Conservation (phyloP, 1,284 basidiomycete genomes). For the Cerioporus squamosus region DNA sequence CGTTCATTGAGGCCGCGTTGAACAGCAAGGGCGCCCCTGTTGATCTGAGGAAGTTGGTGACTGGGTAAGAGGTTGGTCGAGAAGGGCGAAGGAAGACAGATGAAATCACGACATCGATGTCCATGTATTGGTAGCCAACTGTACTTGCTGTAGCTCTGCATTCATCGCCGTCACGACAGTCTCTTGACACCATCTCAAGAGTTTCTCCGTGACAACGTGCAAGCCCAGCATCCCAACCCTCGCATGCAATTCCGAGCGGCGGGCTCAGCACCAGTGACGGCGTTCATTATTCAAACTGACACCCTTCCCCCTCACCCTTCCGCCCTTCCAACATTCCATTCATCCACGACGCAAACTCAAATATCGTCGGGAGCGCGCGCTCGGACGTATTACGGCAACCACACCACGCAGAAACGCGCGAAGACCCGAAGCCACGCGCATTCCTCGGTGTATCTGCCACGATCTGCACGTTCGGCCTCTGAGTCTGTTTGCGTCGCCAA, state of each 20-base stretch:
- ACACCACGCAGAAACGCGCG: background rate
- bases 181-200: no score
- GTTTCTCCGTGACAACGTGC: no score
- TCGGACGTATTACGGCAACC: conserved; percentile 25
- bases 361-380: conserved; percentile 17
- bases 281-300: background rate
- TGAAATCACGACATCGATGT: background rate
- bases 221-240: no score
- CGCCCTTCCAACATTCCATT: no score
- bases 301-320: background rate
- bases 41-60: conserved; percentile 52
- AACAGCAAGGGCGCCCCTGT: conserved; percentile 67
- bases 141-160: no score
- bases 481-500: background rate
- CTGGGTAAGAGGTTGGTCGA: conserved; percentile 7
- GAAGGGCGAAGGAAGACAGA: background rate
- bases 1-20: conserved; percentile 78
- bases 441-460: conserved; percentile 21
- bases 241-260: no score
- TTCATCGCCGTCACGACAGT: no score
- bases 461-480: conserved; percentile 6
- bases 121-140: conserved; percentile 6
- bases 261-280: background rate
- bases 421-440: conserved; percentile 10
- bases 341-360: conserved; percentile 7